phyloP scores from a whole-genome alignment of 1,284 basidiomycete genomes.

The Boletus sp. region DNA sequence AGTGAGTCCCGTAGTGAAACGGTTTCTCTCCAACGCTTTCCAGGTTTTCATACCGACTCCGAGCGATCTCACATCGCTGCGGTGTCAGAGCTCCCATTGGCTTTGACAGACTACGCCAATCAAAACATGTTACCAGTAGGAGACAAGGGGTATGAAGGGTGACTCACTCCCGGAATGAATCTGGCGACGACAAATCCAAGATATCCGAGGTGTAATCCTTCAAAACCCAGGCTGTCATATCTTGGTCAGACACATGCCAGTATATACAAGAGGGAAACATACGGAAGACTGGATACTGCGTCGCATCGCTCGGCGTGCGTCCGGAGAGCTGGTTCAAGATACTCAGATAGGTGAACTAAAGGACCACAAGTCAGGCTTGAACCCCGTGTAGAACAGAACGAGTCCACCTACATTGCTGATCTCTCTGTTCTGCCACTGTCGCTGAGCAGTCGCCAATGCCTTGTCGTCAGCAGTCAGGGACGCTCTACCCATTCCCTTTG shows the following conservation, averaged over 20 bases:
- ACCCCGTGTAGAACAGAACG: background rate
- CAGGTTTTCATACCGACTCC: conserved; percentile 71
- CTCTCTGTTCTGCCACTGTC: conserved; percentile 82
- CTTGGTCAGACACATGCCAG: background rate
- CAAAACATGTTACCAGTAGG: conserved; percentile 6
- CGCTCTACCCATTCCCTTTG: conserved; percentile 37
- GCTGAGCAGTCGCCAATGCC: conserved; percentile 64
- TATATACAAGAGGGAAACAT: conserved; percentile 28
- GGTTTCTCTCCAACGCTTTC: conserved; percentile 81
- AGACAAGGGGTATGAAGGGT: conserved; percentile 1
- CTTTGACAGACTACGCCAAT: conserved; percentile 55
- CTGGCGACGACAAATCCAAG: conserved; percentile 65
- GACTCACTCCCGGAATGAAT: conserved; percentile 75
- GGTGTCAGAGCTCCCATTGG: conserved; percentile 92
- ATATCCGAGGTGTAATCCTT: conserved; percentile 77
- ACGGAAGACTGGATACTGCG: conserved; percentile 95
- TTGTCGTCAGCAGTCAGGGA: conserved; percentile 44
- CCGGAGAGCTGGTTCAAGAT: conserved; percentile 88
- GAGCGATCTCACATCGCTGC: conserved; percentile 68
- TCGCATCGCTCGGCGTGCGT: conserved; percentile 89
- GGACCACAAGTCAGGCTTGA: conserved; percentile 1
- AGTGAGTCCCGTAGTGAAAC: conserved; percentile 94
- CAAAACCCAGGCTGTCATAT: conserved; percentile 72
- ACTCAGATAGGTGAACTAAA: conserved; percentile 80
- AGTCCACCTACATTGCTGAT: conserved; percentile 73